Percentiles rank a stretch among this genome's conserved stretches.
phyloP scores from a whole-genome alignment of 2,329 filamentous ascomycete species.

The Lachnellula suecica region DNA sequence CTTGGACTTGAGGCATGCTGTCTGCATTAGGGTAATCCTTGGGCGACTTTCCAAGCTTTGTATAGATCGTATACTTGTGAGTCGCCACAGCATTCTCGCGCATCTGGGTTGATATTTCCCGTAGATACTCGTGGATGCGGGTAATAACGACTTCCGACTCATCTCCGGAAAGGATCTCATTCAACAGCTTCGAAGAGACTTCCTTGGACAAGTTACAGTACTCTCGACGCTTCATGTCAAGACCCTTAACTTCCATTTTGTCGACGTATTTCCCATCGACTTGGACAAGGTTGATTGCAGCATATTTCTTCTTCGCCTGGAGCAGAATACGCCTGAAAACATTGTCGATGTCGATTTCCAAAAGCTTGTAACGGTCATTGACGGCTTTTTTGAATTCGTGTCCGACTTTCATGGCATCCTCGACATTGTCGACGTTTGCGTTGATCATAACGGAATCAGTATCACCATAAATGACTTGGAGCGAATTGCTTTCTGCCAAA shows the following conservation, averaged over 20 bases:
- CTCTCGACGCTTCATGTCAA: conserved; percentile 97
- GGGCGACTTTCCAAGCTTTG: conserved; percentile 91
- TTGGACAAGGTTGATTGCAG: conserved; percentile 90
- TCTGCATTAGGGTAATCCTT: conserved; percentile 92
- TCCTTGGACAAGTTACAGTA: conserved; percentile 96
- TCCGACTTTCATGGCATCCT: conserved; percentile 86
- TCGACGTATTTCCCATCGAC: conserved; percentile 87
- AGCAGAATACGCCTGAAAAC: conserved; percentile 90
- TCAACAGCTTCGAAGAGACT: conserved; percentile 84
- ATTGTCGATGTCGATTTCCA: conserved; percentile 98
- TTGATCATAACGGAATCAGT: conserved; percentile 99
- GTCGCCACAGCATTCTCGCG: conserved; percentile 71
- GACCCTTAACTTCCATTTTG: conserved; percentile 95
- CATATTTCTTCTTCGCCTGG: conserved; percentile 99
- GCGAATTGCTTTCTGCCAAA: conserved; percentile 83
- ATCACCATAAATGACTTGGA: conserved; percentile 97
- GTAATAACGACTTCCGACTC: conserved; percentile 85
- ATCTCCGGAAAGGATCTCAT: conserved; percentile 91
- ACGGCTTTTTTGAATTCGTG: conserved; percentile 93
- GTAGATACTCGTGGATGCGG: conserved; percentile 90
- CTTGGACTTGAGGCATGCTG: conserved; percentile 95
- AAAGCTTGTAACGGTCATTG: conserved; percentile 86
- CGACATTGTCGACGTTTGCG: conserved; percentile 91
- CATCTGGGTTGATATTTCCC: conserved; percentile 84
- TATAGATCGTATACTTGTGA: conserved; percentile 96